Conservation (phyloP, 352 stramenopile genomes). For the Phytophthora nicotianae region DNA sequence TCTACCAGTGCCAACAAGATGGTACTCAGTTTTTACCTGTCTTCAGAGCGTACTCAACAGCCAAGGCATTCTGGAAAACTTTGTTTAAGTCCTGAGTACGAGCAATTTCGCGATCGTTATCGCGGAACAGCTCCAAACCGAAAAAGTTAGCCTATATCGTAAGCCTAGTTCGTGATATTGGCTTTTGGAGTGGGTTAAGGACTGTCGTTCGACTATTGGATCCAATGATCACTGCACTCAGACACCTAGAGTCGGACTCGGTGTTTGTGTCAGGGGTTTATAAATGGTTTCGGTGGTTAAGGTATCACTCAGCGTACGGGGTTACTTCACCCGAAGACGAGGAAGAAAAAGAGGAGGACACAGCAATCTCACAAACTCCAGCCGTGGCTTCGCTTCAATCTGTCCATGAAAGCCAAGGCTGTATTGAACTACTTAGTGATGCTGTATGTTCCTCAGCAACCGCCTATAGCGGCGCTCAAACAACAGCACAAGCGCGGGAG, state of each 20-base stretch:
- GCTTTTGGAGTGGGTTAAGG: slow-evolving; percentile 8
- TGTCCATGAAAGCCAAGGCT: not conserved
- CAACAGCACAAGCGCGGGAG: not conserved
- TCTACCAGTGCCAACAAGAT: not conserved
- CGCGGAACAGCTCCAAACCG: slow-evolving; percentile 7
- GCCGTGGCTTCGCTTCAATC: not conserved
- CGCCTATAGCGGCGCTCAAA: not conserved
- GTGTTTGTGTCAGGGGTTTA: slow-evolving; percentile 5
- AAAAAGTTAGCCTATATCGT: slow-evolving; percentile 5
- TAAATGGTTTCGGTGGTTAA: slow-evolving; percentile 10
- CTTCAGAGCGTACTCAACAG: not conserved
- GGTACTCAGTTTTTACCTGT: not conserved
- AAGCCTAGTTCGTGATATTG: not conserved
- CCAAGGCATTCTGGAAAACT: not conserved
- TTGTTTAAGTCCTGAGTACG: not conserved
- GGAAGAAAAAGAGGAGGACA: not conserved
- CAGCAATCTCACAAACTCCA: not conserved
- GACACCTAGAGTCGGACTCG: slow-evolving; percentile 1
- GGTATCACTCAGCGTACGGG: slow-evolving; percentile 4
- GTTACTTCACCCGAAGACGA: slow-evolving; percentile 3
- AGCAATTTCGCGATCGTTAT: slow-evolving; percentile 9
- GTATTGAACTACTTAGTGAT: not conserved
- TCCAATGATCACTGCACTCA: not conserved
- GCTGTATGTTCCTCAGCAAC: not conserved
- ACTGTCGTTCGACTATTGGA: slow-evolving; percentile 13